Base-by-base conservation (phyloP, 306 rosid species). In the Rosa persica region DNA sequence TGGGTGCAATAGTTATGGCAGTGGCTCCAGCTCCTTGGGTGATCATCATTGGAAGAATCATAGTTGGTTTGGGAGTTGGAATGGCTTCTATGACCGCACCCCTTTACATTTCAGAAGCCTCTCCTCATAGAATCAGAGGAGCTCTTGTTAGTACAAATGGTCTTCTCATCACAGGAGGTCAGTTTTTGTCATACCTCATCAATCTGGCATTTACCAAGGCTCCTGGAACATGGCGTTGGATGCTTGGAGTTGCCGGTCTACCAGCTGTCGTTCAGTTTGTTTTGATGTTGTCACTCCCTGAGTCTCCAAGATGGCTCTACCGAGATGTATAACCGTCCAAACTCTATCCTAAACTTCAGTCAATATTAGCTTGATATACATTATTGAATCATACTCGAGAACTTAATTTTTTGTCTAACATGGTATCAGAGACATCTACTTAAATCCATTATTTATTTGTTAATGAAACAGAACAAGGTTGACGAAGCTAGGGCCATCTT, bases 41-140 rank as follows among this genome's bases (percentile, higher is more conserved):
- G 52, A 89, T 94, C 82, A 87, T 90, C 43, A 5, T 87, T 12
- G 97, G 98, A 19, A 86, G 97, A 75, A 4, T 90, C 42, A 80
- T 89, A 25, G 96, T 94, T 34, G 98, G 98, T 22, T 86, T 94
- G 23, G 98, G 97, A 10, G 96, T 94, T 0, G 98, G 98, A 55
- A 91, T 92, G 90, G 96, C 96, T 23, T 92, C 98, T 76, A 92
- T 94, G 93, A 94, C 96, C 0, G 81, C 98, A 0, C 97, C 98
- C 27, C 84, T 93, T 11, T 93, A 93, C 78, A 92, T 94, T 38
- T 92, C 97, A 8, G 98, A 90, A 83, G 88, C 88, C 70, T 89
- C 94, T 54, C 97, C 97, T n/a, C 87, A 93, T 61, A 89, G 81
- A 83, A 86, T 92, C 40, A 85, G 96, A 87, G 98, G 97, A 42